Percentiles rank a stretch among this genome's conserved stretches.
These are phyloP conservation scores for Candida namnaoensis DNA, from an alignment of 805 yeast species.

Conservation along the genomic window DNA sequence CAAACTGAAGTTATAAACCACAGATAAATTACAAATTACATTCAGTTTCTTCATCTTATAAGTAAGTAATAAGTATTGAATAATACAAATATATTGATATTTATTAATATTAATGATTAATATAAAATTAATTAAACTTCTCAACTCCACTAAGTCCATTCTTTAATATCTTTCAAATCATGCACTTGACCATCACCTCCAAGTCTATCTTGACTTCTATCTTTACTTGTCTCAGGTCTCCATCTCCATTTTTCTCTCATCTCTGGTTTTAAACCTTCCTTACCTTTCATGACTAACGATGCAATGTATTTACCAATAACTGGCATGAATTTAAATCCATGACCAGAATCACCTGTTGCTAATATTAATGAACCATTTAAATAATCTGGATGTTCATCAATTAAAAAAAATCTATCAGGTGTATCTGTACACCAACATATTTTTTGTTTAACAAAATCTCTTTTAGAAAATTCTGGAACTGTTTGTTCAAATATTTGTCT, in stretches of 20 bases:
- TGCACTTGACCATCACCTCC: conserved; percentile 1
- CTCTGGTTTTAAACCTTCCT: conserved; percentile 8
- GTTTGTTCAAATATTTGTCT: conserved; percentile 15
- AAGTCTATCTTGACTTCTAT: conserved; percentile 1
- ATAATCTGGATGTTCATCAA: conserved; percentile 12
- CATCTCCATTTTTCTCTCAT: conserved; percentile 16
- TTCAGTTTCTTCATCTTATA: too few relatives aligned
- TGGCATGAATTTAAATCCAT: conserved; percentile 20
- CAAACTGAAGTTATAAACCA: too few relatives aligned
- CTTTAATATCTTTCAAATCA: too few relatives aligned
- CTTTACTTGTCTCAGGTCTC: conserved; percentile 16
- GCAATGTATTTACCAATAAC: conserved; percentile 17
- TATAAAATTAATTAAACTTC: too few relatives aligned
- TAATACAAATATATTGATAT: too few relatives aligned
- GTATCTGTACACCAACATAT: conserved; percentile 22
- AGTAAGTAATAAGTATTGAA: too few relatives aligned
- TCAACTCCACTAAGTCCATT: too few relatives aligned
- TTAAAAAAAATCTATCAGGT: conserved; percentile 14
- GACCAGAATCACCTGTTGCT: conserved; percentile 20
- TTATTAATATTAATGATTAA: too few relatives aligned
- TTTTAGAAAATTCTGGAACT: conserved; percentile 17
- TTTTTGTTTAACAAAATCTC: conserved; percentile 14
- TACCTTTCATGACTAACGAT: conserved; percentile 17
- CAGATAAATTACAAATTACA: too few relatives aligned
- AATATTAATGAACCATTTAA: conserved; percentile 6